phyloP scores from a whole-genome alignment of 192 early-diverging fungal genomes.

The Coemansia umbellata region DNA sequence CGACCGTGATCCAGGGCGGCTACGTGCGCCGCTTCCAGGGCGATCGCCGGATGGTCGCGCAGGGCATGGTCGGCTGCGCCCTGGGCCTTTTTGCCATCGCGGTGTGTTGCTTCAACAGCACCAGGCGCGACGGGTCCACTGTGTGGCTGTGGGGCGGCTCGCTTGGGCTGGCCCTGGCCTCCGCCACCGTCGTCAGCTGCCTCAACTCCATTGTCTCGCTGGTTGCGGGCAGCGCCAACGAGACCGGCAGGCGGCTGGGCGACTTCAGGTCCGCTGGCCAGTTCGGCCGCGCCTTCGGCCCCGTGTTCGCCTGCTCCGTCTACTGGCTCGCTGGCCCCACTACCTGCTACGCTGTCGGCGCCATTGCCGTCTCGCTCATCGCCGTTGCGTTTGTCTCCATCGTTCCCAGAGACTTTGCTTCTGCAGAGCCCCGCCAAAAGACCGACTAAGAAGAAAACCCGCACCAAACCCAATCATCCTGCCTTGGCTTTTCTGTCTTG shows the following conservation, averaged over 20 bases:
- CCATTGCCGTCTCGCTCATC: slow-evolving; percentile 51
- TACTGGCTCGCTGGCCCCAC: slow-evolving; percentile 81
- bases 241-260: slow-evolving; percentile 74
- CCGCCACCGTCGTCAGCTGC: slow-evolving; percentile 92
- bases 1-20: slow-evolving; percentile 88
- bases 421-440: not conserved
- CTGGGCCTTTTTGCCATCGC: slow-evolving; percentile 64
- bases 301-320: slow-evolving; percentile 76
- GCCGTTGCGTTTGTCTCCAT: slow-evolving; percentile 21
- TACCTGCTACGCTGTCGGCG: slow-evolving; percentile 58
- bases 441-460: not conserved
- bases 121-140: not conserved
- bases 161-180: slow-evolving; percentile 82
- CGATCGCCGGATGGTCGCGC: slow-evolving; percentile 56
- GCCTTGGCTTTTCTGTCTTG: too few species aligned
- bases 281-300: slow-evolving; percentile 84
- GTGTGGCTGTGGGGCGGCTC: slow-evolving; percentile 67
- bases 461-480: too few species aligned
- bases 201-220: slow-evolving; percentile 63
- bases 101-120: slow-evolving; percentile 34
- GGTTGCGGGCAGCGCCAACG: slow-evolving; percentile 6
- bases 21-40: slow-evolving; percentile 82
- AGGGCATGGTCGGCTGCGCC: slow-evolving; percentile 71
- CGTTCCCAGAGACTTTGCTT: slow-evolving; percentile 1
- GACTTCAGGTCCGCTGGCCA: slow-evolving; percentile 85